These are phyloP conservation scores for Thermothielavioides terrestris DNA, from an alignment of 495 filamentous ascomycete genomes.

Conservation along the genomic window DNA sequence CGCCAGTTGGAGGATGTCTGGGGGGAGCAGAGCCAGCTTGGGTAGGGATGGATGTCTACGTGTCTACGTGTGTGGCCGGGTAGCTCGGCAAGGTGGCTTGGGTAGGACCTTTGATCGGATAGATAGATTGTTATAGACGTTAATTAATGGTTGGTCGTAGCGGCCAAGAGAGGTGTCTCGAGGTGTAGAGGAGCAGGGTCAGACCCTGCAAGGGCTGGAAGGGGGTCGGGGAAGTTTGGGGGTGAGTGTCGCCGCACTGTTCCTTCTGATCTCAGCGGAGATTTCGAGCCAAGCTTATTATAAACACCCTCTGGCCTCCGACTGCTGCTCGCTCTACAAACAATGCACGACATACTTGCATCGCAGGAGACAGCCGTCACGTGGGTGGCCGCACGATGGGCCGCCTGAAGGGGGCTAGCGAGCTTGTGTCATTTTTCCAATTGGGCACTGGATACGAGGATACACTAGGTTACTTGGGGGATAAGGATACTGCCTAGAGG, in stretches of 20 bases:
- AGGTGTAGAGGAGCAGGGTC: too few relatives aligned
- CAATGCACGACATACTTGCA: slow-evolving; percentile 34
- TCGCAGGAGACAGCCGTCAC: slow-evolving; percentile 28
- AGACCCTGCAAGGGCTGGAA: too few relatives aligned
- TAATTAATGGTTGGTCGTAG: too few relatives aligned
- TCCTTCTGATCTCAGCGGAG: background rate
- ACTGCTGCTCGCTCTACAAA: slow-evolving; percentile 17
- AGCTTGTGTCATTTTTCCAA: background rate
- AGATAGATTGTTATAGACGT: too few relatives aligned
- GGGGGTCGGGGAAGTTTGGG: too few relatives aligned
- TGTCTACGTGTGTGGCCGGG: too few relatives aligned
- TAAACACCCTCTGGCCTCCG: background rate
- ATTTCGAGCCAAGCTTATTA: background rate
- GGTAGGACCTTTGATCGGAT: too few relatives aligned
- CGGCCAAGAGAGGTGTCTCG: too few relatives aligned
- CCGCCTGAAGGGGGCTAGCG: background rate
- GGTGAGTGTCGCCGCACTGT: too few relatives aligned
- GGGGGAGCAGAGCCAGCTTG: background rate
- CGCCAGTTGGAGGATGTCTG: slow-evolving; percentile 31
- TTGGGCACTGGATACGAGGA: background rate
- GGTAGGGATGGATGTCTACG: too few relatives aligned
- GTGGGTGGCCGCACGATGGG: slow-evolving; percentile 28
- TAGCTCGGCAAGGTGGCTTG: too few relatives aligned
- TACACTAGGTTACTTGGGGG: background rate
- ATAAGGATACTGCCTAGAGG: too few relatives aligned